These are phyloP conservation scores for Globisporangium rhizosaccharum DNA, from an alignment of 352 stramenopile genomes.

Conservation along the genomic window DNA sequence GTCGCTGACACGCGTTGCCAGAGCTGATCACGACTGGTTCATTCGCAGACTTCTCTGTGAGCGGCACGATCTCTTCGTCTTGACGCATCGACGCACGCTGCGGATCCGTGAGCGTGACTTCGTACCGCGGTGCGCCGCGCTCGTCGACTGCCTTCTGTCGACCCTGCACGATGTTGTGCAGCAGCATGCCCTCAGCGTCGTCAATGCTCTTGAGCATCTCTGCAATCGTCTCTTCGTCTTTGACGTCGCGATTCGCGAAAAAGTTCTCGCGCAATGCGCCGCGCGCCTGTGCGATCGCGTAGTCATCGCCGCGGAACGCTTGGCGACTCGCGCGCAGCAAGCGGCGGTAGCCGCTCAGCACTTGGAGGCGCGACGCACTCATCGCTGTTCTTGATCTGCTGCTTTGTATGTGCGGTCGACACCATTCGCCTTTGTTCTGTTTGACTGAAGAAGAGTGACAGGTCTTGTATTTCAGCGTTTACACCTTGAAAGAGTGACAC, in stretches of 20 bases:
- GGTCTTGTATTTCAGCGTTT: not conserved
- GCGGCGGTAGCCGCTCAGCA: constrained; percentile 72
- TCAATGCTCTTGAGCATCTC: constrained; percentile 73
- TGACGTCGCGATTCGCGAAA: constrained; percentile 46
- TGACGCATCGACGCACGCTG: constrained; percentile 73
- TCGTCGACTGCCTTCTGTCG: constrained; percentile 36
- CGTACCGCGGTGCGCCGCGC: constrained; percentile 35
- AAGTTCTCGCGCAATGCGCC: constrained; percentile 69
- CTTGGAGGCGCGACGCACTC: constrained; percentile 42
- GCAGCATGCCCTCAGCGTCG: constrained; percentile 78
- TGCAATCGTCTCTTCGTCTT: constrained; percentile 38
- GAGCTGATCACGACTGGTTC: constrained; percentile 78
- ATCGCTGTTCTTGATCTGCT: constrained; percentile 8
- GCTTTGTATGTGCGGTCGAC: not conserved
- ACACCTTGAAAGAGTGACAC: not conserved
- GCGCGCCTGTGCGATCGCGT: constrained; percentile 54
- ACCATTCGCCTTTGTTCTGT: not conserved
- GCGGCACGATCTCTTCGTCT: constrained; percentile 75
- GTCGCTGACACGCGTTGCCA: constrained; percentile 69
- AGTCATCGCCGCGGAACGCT: constrained; percentile 68
- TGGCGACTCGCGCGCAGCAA: constrained; percentile 66
- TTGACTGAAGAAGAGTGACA: not conserved
- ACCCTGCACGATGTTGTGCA: constrained; percentile 84
- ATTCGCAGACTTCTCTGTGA: constrained; percentile 69
- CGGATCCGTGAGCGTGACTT: constrained; percentile 77